Percentiles rank a stretch among this genome's conserved stretches.
Evolutionary conservation across 768 basidiomycete genomes (phyloP).

Genomic region (Podaxis sp.): DNA sequence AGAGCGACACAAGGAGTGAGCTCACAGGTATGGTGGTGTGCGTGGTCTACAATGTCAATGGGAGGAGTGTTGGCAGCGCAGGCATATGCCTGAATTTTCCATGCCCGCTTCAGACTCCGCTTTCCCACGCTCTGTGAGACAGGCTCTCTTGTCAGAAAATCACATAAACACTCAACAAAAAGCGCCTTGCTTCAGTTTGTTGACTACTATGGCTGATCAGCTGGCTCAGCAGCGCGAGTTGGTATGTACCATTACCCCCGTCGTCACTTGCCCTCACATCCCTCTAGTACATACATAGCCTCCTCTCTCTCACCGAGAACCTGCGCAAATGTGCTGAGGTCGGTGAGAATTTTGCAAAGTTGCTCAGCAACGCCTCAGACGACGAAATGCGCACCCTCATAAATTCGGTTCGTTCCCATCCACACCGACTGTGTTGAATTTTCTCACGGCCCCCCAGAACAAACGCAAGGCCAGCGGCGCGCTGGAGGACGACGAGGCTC

Average conservation of each 20-base stretch:
- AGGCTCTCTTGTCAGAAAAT: slow-evolving; percentile 18
- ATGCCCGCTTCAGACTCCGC: slow-evolving; percentile 32
- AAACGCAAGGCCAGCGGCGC: slow-evolving; percentile 54
- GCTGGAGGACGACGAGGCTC: slow-evolving; percentile 37
- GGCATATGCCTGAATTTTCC: slow-evolving; percentile 17
- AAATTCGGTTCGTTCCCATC: not conserved
- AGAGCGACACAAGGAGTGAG: slow-evolving; percentile 22
- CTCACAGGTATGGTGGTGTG: slow-evolving; percentile 25
- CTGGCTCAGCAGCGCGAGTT: slow-evolving; percentile 32
- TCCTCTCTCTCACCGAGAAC: slow-evolving; percentile 55
- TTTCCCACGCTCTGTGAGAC: slow-evolving; percentile 41
- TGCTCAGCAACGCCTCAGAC: slow-evolving; percentile 30
- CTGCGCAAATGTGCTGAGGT: slow-evolving; percentile 62
- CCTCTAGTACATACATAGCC: slow-evolving; percentile 51
- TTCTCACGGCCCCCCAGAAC: slow-evolving; percentile 26
- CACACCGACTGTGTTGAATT: not conserved
- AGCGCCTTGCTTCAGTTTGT: slow-evolving; percentile 6
- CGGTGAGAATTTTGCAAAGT: slow-evolving; percentile 57
- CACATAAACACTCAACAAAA: slow-evolving; percentile 16
- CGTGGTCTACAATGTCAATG: slow-evolving; percentile 24
- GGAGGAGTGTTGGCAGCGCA: slow-evolving; percentile 19
- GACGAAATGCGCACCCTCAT: slow-evolving; percentile 5
- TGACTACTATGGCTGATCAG: slow-evolving; percentile 26
- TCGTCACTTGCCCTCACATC: slow-evolving; percentile 16
- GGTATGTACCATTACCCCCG: slow-evolving; percentile 23